A percentile compares a stretch with the other conserved stretches of the same genome.
These are phyloP conservation scores for Fusarium albosuccineum DNA, from an alignment of 2,329 filamentous ascomycete species.

Conservation along the genomic window DNA sequence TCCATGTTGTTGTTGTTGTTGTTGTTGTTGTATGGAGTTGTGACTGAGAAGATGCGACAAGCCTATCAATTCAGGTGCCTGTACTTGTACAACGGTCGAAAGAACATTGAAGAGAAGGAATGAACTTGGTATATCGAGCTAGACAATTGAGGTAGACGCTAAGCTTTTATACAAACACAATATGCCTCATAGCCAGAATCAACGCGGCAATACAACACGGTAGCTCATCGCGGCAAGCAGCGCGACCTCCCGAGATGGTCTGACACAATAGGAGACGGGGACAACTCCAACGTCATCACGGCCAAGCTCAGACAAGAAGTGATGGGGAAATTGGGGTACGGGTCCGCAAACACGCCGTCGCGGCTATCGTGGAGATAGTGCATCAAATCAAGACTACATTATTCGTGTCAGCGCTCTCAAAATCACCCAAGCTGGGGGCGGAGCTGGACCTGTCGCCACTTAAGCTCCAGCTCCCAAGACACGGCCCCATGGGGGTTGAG, in stretches of 20 bases:
- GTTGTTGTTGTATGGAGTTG: neutral
- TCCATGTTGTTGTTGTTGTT: slow-evolving; percentile 20
- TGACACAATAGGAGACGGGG: slow-evolving; percentile 11
- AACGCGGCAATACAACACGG: neutral
- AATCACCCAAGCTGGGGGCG: neutral
- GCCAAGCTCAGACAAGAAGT: neutral
- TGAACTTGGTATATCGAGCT: too few relatives aligned
- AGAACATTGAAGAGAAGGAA: too few relatives aligned
- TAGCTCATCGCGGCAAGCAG: neutral
- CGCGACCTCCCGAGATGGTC: slow-evolving; percentile 10
- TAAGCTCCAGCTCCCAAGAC: neutral
- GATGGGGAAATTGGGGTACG: slow-evolving; percentile 8
- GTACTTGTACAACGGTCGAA: too few relatives aligned
- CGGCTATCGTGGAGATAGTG: neutral
- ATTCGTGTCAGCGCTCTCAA: slow-evolving; percentile 9
- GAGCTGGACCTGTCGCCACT: slow-evolving; percentile 8
- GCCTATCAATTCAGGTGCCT: too few relatives aligned
- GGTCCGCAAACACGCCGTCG: slow-evolving; percentile 10
- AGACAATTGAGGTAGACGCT: too few relatives aligned
- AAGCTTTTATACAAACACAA: neutral
- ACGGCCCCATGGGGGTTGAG: slow-evolving; percentile 30
- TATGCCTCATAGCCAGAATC: neutral
- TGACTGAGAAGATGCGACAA: too few relatives aligned
- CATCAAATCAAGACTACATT: slow-evolving; percentile 30
- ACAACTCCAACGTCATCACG: slow-evolving; percentile 22